A percentile compares a stretch with the other conserved stretches of the same genome.
Conservation (phyloP, 2,329 filamentous ascomycete species). For the Fusarium burgessii region DNA sequence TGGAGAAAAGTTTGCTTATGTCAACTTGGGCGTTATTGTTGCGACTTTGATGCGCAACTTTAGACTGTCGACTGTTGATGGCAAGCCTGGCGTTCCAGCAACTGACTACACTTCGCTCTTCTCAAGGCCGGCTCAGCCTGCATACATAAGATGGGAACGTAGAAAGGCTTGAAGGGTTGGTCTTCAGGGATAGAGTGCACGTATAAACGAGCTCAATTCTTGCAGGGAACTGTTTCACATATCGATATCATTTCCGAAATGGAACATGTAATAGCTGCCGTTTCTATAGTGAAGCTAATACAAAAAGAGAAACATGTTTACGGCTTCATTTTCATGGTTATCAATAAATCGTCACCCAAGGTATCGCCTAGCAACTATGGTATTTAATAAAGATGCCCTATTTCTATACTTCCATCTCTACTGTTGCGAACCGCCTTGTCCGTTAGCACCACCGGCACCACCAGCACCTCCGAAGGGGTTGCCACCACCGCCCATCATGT, state of each 20-base stretch:
- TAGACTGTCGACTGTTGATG: constrained; percentile 68
- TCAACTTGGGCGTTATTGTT: constrained; percentile 75
- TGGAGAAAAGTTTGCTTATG: constrained; percentile 80
- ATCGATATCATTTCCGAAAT: not conserved
- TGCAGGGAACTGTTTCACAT: not conserved
- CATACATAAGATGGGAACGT: constrained; percentile 51
- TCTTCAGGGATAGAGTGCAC: rapidly evolving
- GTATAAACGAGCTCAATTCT: not conserved
- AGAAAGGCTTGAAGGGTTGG: constrained; percentile 13
- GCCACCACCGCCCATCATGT: constrained; percentile 58
- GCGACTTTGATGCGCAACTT: constrained; percentile 71
- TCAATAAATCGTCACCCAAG: constrained; percentile 37
- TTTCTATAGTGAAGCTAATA: constrained; percentile 39
- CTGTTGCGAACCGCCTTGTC: constrained; percentile 45
- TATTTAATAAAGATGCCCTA: constrained; percentile 41
- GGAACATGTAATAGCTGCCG: constrained; percentile 15
- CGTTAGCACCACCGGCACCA: constrained; percentile 20
- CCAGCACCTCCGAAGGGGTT: constrained; percentile 46
- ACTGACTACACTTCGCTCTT: constrained; percentile 72
- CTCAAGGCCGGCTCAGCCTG: constrained; percentile 51
- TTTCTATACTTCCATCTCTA: constrained; percentile 25
- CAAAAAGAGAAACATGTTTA: constrained; percentile 20
- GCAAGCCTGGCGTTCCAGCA: constrained; percentile 65
- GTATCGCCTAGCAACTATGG: constrained; percentile 30
- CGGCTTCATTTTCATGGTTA: constrained; percentile 34